Evolutionary conservation across 2,329 filamentous ascomycete species (phyloP).

Genomic region (Phialophora macrospora): DNA sequence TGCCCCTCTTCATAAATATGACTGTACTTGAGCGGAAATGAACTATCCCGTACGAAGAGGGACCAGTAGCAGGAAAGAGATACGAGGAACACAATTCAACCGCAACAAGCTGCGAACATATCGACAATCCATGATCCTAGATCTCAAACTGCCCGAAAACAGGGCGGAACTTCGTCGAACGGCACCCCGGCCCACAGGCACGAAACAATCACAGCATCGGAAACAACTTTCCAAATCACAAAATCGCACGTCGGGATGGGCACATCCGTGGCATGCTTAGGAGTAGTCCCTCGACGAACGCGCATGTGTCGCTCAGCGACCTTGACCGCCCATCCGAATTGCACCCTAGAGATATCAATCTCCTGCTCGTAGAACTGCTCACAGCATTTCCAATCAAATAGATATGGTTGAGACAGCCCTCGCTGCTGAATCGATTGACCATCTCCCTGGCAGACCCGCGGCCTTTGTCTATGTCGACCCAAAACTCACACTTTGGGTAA

Average conservation of each 20-base stretch:
- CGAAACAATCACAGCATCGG: not conserved
- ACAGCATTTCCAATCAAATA: not conserved
- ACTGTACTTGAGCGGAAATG: no score
- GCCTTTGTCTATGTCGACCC: not conserved
- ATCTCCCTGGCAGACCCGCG: no score
- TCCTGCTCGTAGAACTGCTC: not conserved
- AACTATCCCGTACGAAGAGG: no score
- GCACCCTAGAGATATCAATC: not conserved
- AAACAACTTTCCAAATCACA: not conserved
- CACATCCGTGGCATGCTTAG: not conserved
- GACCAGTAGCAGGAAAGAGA: no score
- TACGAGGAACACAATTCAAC: no score
- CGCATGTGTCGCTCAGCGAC: no score
- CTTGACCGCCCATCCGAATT: not conserved
- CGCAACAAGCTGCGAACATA: no score
- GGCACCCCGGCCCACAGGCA: not conserved
- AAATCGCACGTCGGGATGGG: not conserved
- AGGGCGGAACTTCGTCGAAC: no score
- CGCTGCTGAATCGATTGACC: not conserved
- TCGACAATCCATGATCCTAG: no score
- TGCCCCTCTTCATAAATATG: no score
- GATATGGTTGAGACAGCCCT: no score
- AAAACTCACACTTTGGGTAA: not conserved
- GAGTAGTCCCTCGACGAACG: not conserved
- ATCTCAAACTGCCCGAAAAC: no score